Evolutionary conservation across 2,329 filamentous ascomycete species (phyloP).

Genomic region (Leptoxyphium fumago): DNA sequence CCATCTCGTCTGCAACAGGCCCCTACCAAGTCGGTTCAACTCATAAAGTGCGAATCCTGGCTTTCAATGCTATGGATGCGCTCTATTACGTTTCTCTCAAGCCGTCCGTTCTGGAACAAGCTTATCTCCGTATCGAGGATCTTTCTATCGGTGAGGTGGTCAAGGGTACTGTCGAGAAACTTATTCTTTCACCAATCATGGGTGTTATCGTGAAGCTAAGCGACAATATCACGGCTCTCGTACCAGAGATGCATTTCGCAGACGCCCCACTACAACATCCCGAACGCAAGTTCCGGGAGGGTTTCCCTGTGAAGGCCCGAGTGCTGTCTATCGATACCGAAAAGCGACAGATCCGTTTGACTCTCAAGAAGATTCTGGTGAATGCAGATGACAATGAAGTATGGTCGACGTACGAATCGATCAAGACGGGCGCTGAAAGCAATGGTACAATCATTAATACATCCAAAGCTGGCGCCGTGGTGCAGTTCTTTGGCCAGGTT

Average conservation of each 20-base stretch:
- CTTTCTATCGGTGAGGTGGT: slow-evolving; percentile 68
- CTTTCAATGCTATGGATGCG: slow-evolving; percentile 78
- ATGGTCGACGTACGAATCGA: slow-evolving; percentile 62
- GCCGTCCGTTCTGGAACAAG: slow-evolving; percentile 66
- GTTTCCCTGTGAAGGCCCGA: slow-evolving; percentile 67
- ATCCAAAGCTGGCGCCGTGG: slow-evolving; percentile 61
- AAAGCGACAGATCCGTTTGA: slow-evolving; percentile 70
- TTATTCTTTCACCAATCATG: slow-evolving; percentile 66
- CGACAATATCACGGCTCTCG: slow-evolving; percentile 77
- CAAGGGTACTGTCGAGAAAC: slow-evolving; percentile 69
- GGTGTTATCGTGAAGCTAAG: slow-evolving; percentile 73
- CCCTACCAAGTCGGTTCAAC: slow-evolving; percentile 62
- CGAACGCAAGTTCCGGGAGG: slow-evolving; percentile 89
- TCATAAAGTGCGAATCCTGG: slow-evolving; percentile 69
- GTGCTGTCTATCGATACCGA: slow-evolving; percentile 66
- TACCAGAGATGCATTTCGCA: slow-evolving; percentile 75
- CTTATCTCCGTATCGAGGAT: slow-evolving; percentile 85
- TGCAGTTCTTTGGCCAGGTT: slow-evolving; percentile 80
- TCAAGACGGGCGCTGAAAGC: slow-evolving; percentile 59
- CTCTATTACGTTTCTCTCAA: slow-evolving; percentile 77
- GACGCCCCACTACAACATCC: slow-evolving; percentile 81
- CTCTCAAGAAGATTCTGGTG: slow-evolving; percentile 85
- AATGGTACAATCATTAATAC: slow-evolving; percentile 81
- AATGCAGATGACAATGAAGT: slow-evolving; percentile 60
- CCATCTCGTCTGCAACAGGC: slow-evolving; percentile 60